Percentiles rank a stretch among this genome's conserved stretches.
These are phyloP conservation scores for Fusarium buxicola DNA, from an alignment of 2,329 filamentous ascomycete species.

Conservation along the genomic window DNA sequence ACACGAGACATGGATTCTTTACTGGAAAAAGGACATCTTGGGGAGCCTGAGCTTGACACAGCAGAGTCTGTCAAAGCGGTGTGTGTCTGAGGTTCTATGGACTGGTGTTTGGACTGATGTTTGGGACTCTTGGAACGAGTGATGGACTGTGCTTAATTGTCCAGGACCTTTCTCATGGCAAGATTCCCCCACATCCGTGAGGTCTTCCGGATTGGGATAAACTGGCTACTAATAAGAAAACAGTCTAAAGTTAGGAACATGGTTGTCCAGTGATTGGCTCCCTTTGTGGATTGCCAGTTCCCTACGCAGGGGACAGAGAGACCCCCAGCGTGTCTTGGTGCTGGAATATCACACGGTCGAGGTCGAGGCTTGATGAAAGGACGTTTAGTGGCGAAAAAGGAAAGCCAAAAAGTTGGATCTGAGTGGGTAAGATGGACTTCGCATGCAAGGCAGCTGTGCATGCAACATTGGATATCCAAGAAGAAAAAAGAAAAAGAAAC, in stretches of 20 bases:
- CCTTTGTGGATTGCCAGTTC: slow-evolving; percentile 2
- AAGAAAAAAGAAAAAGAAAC: background rate
- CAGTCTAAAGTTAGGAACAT: slow-evolving; percentile 6
- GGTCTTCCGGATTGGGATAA: background rate
- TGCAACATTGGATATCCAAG: background rate
- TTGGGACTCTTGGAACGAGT: slow-evolving; percentile 26
- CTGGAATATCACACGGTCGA: slow-evolving; percentile 5
- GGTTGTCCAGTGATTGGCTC: background rate
- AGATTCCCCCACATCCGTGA: background rate
- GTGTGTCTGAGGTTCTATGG: slow-evolving; percentile 17
- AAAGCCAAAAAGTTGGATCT: slow-evolving; percentile 1
- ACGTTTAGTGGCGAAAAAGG: background rate
- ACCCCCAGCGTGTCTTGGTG: background rate
- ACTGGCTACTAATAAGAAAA: background rate
- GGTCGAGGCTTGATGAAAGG: background rate
- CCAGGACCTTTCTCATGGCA: slow-evolving; percentile 1
- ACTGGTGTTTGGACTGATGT: slow-evolving; percentile 30
- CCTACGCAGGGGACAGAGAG: background rate
- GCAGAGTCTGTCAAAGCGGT: slow-evolving; percentile 25
- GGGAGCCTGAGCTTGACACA: slow-evolving; percentile 1
- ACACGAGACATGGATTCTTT: slow-evolving; percentile 27
- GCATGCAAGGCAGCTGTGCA: slow-evolving; percentile 12
- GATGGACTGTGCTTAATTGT: slow-evolving; percentile 37
- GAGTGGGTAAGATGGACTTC: slow-evolving; percentile 10
- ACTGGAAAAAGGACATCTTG: slow-evolving; percentile 6